Percentiles rank a stretch among this genome's conserved stretches.
Conservation (phyloP, 2,329 filamentous ascomycete species). For the Pseudogymnoascus destructans region DNA sequence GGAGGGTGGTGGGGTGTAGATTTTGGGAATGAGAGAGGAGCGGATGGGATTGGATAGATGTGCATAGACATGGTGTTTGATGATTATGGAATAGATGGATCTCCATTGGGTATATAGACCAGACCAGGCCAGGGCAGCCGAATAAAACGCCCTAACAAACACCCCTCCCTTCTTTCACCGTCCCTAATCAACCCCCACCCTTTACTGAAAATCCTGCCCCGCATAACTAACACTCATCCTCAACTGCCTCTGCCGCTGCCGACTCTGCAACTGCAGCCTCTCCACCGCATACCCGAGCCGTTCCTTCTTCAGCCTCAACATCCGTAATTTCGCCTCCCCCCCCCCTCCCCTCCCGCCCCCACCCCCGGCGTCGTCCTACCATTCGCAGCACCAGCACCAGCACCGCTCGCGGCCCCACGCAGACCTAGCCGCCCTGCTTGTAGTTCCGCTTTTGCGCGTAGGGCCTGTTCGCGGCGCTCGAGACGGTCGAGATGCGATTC, state of each 20-base stretch:
- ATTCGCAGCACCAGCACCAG: conserved; percentile 37
- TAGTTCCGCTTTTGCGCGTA: conserved; percentile 53
- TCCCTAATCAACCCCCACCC: too few relatives aligned
- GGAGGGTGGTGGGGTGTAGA: neutral
- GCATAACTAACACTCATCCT: conserved; percentile 53
- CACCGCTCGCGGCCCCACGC: conserved; percentile 26
- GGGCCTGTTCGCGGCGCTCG: conserved; percentile 48
- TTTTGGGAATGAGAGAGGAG: neutral
- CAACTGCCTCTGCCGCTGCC: conserved; percentile 55
- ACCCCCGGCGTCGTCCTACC: conserved; percentile 31
- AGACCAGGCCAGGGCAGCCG: neutral
- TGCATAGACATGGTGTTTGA: conserved; percentile 1
- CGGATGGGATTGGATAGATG: neutral
- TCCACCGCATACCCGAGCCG: conserved; percentile 58
- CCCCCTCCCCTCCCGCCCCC: conserved; percentile 16
- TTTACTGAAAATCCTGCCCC: neutral
- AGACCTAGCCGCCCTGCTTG: conserved; percentile 48
- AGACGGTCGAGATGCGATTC: conserved; percentile 53
- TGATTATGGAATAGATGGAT: neutral
- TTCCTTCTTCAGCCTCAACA: conserved; percentile 56
- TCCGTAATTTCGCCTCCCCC: conserved; percentile 37
- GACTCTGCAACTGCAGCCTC: conserved; percentile 51
- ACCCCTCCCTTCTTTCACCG: too few relatives aligned
- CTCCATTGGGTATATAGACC: conserved; percentile 9
- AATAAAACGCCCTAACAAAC: neutral